A percentile compares a stretch with the other conserved stretches of the same genome.
phyloP scores from a whole-genome alignment of 2,329 filamentous ascomycete genomes.

The Trichoderma endophyticum region DNA sequence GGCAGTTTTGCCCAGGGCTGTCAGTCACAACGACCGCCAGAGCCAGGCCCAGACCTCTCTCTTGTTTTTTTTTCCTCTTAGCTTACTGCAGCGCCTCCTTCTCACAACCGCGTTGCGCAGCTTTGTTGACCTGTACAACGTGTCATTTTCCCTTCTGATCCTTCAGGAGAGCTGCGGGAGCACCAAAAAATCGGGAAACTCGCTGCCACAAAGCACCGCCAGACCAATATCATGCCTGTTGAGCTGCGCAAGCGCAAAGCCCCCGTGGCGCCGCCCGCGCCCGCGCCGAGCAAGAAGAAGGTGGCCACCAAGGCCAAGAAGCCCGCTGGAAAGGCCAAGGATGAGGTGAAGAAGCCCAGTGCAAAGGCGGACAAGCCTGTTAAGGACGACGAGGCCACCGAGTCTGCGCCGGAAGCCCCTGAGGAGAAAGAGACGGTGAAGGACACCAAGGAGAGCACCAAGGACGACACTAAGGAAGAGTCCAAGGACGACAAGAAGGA shows the following conservation, averaged over 20 bases:
- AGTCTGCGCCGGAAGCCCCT: constrained; percentile 13
- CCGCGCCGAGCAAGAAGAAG: constrained; percentile 47
- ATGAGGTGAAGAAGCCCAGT: constrained; percentile 11
- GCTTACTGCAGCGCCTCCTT: constrained; percentile 11
- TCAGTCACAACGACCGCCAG: constrained; percentile 12
- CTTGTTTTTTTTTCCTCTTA: constrained; percentile 14
- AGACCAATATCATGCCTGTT: constrained; percentile 47
- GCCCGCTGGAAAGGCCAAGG: constrained; percentile 22
- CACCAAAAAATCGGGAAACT: not conserved
- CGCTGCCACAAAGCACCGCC: not conserved
- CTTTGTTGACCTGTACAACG: not conserved
- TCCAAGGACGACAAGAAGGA: constrained; percentile 39
- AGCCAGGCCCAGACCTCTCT: constrained; percentile 11
- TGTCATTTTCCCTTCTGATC: constrained; percentile 7
- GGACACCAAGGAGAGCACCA: constrained; percentile 31
- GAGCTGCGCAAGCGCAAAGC: constrained; percentile 62
- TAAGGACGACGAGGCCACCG: constrained; percentile 15
- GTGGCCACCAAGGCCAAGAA: constrained; percentile 33
- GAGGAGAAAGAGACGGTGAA: constrained; percentile 16
- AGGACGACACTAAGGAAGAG: constrained; percentile 35
- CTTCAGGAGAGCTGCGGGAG: not conserved
- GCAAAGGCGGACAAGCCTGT: constrained; percentile 18
- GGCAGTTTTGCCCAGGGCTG: not conserved
- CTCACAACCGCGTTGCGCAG: constrained; percentile 9
- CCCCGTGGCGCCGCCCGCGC: constrained; percentile 44